These are phyloP conservation scores for Candida railenensis DNA, from an alignment of 805 yeast genomes.

Conservation along the genomic window DNA sequence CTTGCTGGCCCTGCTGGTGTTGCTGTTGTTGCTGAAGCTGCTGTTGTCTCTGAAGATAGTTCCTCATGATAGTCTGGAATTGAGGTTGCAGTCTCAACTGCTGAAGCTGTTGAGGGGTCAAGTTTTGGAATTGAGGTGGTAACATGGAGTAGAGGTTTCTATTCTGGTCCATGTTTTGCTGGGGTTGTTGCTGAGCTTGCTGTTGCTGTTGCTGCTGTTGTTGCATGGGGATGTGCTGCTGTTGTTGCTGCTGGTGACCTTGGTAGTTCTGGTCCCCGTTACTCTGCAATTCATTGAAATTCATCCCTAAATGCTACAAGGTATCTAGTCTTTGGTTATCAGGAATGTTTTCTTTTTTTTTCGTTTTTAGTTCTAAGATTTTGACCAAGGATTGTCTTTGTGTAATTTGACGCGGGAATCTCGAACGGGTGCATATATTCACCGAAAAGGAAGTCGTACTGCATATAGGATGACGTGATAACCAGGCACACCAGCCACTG, in stretches of 20 bases:
- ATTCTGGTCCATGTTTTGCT: conserved; percentile 1
- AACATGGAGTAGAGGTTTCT: conserved; percentile 14
- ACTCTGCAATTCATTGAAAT: not conserved
- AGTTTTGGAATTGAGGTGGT: conserved; percentile 30
- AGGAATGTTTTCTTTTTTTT: not conserved
- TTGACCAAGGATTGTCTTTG: too few relatives aligned
- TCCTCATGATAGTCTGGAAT: conserved; percentile 39
- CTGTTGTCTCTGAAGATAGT: conserved; percentile 41
- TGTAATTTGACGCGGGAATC: not conserved
- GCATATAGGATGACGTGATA: not conserved
- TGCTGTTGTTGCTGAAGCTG: conserved; percentile 38
- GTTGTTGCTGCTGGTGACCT: conserved; percentile 9
- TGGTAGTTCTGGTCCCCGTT: conserved; percentile 5
- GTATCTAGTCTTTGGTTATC: not conserved
- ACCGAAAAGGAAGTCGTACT: not conserved
- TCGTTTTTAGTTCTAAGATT: not conserved
- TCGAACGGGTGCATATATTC: not conserved
- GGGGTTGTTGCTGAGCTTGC: conserved; percentile 7
- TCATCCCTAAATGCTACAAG: not conserved
- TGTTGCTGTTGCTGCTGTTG: conserved; percentile 3
- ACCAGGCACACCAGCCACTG: too few relatives aligned
- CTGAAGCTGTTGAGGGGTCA: conserved; percentile 43
- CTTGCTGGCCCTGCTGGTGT: conserved; percentile 19
- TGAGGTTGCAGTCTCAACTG: conserved; percentile 43
- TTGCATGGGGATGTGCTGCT: conserved; percentile 2